phyloP scores from a whole-genome alignment of 2,329 filamentous ascomycete genomes.

The Chaetomium globosum region DNA sequence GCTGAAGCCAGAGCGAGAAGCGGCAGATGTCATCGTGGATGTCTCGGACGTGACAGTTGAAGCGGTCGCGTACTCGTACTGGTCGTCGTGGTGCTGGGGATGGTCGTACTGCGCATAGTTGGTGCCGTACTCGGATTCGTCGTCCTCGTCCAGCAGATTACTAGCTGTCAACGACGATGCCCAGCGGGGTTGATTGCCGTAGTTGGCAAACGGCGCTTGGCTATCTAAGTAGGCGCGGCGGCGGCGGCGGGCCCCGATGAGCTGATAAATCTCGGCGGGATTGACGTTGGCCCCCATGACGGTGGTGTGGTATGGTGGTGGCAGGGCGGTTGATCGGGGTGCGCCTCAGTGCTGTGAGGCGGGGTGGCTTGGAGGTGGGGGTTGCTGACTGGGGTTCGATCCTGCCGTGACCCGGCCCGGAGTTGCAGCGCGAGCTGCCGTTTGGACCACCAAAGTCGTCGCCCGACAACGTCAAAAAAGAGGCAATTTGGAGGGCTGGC shows the following conservation, averaged over 20 bases:
- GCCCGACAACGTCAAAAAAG: constrained; percentile 3
- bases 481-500: background rate
- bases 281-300: constrained; percentile 20
- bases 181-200: constrained; percentile 8
- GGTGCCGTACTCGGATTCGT: background rate
- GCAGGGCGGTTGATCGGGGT: constrained; percentile 1
- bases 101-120: background rate
- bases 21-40: constrained; percentile 18
- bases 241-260: background rate
- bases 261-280: constrained; percentile 11
- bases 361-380: background rate
- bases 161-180: background rate
- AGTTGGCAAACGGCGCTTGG: background rate
- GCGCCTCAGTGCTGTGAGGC: background rate
- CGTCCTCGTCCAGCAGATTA: background rate
- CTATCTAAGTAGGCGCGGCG: background rate
- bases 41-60: constrained; percentile 13
- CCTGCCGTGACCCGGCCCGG: background rate
- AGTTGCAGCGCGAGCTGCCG: background rate
- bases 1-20: constrained; percentile 16
- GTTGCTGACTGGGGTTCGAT: constrained; percentile 6
- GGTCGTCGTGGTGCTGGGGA: background rate
- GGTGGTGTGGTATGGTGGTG: constrained; percentile 7
- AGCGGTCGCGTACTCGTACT: constrained; percentile 16
- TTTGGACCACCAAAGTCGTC: background rate